A percentile compares a stretch with the other conserved stretches of the same genome.
phyloP scores from a whole-genome alignment of 2,329 filamentous ascomycete species.

The Rhexocercosporidium sp. region DNA sequence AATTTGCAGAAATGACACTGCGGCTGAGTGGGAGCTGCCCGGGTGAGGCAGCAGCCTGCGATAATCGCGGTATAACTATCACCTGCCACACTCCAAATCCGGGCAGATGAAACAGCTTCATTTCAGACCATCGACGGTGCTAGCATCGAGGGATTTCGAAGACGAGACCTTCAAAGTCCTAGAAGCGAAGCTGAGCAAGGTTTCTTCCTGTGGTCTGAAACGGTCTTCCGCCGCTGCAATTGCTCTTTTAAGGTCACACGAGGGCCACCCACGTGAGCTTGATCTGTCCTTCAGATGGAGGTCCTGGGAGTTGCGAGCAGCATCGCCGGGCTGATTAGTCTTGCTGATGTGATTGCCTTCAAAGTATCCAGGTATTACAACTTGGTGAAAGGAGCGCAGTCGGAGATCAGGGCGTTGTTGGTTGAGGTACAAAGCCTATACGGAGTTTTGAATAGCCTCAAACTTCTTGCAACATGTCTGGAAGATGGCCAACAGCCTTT shows the following conservation, averaged over 20 bases:
- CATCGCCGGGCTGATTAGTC: constrained; percentile 21
- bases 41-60: background rate
- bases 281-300: constrained; percentile 4
- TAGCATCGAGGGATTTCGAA: background rate
- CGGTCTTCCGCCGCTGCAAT: too few species aligned
- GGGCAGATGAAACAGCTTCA: background rate
- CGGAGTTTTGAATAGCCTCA: constrained; percentile 22
- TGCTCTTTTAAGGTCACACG: background rate
- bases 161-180: too few species aligned
- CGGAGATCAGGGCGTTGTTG: constrained; percentile 19
- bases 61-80: constrained; percentile 2
- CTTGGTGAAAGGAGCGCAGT: constrained; percentile 12
- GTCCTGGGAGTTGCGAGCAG: constrained; percentile 20
- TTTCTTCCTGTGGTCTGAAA: too few species aligned
- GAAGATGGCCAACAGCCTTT: constrained; percentile 10
- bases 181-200: background rate
- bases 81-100: background rate
- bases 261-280: background rate
- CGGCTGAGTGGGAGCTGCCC: background rate
- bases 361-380: constrained; percentile 21
- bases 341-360: constrained; percentile 20
- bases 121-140: background rate
- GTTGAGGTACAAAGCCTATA: constrained; percentile 22
- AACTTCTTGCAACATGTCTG: constrained; percentile 19
- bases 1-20: background rate